Conservation (phyloP, 768 basidiomycete species). For the Amanita molliuscula region DNA sequence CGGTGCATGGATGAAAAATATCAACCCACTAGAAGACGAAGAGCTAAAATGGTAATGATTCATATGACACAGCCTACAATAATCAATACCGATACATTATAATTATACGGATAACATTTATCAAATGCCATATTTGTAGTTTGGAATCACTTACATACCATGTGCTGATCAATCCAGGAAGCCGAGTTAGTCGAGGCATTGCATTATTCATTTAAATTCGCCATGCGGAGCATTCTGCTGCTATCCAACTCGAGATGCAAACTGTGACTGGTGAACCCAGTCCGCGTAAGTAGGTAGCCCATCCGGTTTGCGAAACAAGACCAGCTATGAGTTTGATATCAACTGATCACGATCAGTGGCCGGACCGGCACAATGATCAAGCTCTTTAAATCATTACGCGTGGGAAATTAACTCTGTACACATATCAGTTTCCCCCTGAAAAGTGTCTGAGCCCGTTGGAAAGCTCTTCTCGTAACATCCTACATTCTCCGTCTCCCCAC, state of each 20-base stretch:
- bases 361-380: background rate
- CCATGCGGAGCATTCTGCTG: background rate
- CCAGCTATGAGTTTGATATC: background rate
- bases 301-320: background rate
- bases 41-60: conserved; percentile 4
- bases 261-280: background rate
- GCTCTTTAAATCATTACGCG: conserved; percentile 1
- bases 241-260: background rate
- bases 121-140: background rate
- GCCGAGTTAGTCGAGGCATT: background rate
- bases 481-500: conserved; percentile 11
- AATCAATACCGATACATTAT: background rate
- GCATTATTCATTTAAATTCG: background rate
- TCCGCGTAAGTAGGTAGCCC: too few relatives aligned
- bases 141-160: background rate
- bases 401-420: conserved; percentile 5
- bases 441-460: conserved; percentile 5
- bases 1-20: conserved; percentile 98
- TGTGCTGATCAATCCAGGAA: background rate
- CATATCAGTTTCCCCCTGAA: conserved; percentile 7
- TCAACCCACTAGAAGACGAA: conserved; percentile 38
- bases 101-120: too few relatives aligned
- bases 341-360: background rate
- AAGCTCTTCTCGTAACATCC: conserved; percentile 7
- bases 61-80: background rate